These are phyloP conservation scores for Biscogniauxia marginata DNA, from an alignment of 2,329 filamentous ascomycete species.

Conservation along the genomic window DNA sequence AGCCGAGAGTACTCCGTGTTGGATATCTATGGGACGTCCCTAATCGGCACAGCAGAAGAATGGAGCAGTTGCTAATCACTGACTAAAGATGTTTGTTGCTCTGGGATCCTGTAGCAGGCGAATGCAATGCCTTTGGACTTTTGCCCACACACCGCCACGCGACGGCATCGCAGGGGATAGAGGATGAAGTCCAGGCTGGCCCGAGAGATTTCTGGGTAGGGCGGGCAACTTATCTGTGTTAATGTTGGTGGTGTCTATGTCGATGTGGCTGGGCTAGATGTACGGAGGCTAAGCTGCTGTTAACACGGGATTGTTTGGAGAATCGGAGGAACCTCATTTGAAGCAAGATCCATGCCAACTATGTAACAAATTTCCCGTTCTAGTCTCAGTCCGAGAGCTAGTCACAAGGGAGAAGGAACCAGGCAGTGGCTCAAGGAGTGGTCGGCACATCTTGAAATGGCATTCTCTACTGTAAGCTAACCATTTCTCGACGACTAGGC, in stretches of 20 bases:
- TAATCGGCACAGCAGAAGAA: not conserved
- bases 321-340: not conserved
- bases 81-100: not conserved
- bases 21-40: not conserved
- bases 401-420: not conserved
- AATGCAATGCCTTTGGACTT: not conserved
- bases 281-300: not conserved
- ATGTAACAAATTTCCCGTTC: conserved; percentile 2
- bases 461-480: conserved; percentile 18
- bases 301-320: not conserved
- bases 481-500: conserved; percentile 18
- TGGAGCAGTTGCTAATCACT: not conserved
- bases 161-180: not conserved
- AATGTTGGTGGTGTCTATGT: not conserved
- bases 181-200: not conserved
- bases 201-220: not conserved
- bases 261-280: not conserved
- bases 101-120: not conserved
- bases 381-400: conserved; percentile 2
- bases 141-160: not conserved
- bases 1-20: not conserved
- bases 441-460: conserved; percentile 25
- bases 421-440: conserved; percentile 7
- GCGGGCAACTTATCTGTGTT: not conserved
- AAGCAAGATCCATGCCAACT: conserved; percentile 2